These are phyloP conservation scores for Tephrocybe sp. DNA, from an alignment of 768 basidiomycete species.

Conservation along the genomic window DNA sequence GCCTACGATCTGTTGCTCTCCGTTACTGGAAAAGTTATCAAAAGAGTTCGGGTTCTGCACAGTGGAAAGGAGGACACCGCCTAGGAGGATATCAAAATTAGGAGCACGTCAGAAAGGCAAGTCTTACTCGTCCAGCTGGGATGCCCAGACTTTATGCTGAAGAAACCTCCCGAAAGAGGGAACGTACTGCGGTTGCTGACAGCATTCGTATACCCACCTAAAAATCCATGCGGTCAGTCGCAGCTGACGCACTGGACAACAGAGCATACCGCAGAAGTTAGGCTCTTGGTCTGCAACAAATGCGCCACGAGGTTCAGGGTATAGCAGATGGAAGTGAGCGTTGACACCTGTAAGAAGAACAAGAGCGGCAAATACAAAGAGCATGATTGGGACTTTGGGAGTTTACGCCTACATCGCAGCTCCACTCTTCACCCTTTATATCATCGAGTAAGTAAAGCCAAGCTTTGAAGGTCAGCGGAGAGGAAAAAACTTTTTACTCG, in stretches of 20 bases:
- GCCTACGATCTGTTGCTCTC: slow-evolving; percentile 32
- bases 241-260: background rate
- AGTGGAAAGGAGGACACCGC: slow-evolving; percentile 57
- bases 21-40: slow-evolving; percentile 50
- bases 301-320: slow-evolving; percentile 65
- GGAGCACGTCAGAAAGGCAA: background rate
- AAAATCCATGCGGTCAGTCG: background rate
- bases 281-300: slow-evolving; percentile 59
- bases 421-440: too few species aligned
- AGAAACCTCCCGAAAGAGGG: slow-evolving; percentile 61
- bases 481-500: too few species aligned
- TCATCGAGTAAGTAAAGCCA: background rate
- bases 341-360: slow-evolving; percentile 38
- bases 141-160: slow-evolving; percentile 62
- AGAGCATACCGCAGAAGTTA: slow-evolving; percentile 61
- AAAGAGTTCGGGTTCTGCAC: slow-evolving; percentile 61
- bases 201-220: slow-evolving; percentile 62
- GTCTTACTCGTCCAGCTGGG: slow-evolving; percentile 48
- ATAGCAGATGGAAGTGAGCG: slow-evolving; percentile 78
- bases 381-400: slow-evolving; percentile 25
- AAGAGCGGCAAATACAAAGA: slow-evolving; percentile 27
- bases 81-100: slow-evolving; percentile 27
- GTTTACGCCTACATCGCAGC: too few species aligned
- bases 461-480: too few species aligned
- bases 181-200: slow-evolving; percentile 61